Conservation (phyloP, 2,329 filamentous ascomycete genomes). For the Xylaria hypoxylon region DNA sequence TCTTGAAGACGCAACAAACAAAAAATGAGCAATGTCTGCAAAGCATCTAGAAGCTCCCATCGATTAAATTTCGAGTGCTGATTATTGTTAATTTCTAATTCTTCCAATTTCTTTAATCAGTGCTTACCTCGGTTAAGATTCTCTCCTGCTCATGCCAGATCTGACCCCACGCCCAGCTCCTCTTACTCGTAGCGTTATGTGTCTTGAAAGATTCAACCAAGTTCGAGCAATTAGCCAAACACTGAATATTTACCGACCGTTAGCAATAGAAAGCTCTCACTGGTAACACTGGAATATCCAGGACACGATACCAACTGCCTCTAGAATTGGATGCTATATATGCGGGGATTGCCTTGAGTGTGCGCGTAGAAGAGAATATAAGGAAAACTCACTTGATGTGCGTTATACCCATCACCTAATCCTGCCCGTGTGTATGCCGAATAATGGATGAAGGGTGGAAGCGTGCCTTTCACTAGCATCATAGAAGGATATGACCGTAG, state of each 20-base stretch:
- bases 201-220: constrained; percentile 7
- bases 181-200: not conserved
- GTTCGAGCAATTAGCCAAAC: constrained; percentile 1
- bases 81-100: not conserved
- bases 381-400: constrained; percentile 5
- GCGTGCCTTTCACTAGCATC: constrained; percentile 13
- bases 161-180: constrained; percentile 10
- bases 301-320: not conserved
- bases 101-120: not conserved
- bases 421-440: not conserved
- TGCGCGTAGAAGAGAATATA: not conserved
- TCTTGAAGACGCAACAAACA: constrained; percentile 25
- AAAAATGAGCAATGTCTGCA: constrained; percentile 19
- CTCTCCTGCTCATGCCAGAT: constrained; percentile 27
- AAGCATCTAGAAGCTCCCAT: constrained; percentile 20
- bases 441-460: constrained; percentile 20
- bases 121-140: constrained; percentile 18
- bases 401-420: not conserved
- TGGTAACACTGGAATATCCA: not conserved
- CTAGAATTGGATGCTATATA: not conserved
- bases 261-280: not conserved
- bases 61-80: constrained; percentile 16
- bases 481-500: constrained; percentile 16
- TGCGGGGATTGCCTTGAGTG: too few relatives aligned
- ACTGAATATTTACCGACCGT: not conserved